Base-by-base conservation (phyloP, 257 asterid genomes). In the Verbascum thapsus region DNA sequence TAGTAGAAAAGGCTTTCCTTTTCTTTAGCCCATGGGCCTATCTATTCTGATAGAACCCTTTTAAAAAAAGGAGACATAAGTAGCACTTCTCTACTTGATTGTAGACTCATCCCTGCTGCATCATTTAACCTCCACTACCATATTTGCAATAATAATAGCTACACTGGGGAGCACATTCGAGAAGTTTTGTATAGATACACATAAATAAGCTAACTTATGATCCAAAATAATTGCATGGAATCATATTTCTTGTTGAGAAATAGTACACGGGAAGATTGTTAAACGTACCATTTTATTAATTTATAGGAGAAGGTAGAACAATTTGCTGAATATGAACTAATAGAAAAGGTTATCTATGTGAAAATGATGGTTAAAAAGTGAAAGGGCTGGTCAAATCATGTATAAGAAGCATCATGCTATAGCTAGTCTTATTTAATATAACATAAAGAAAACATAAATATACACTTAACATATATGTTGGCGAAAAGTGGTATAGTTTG, bases 291-390 rank as follows among this genome's bases (percentile, higher is more conserved):
- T 45, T 45, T 19, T n/a, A 32, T 4, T 19, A 9, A 47, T 30
- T 47, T 23, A 41, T 55, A 9, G 53, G 38, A n/a, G 50, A 64
- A 42, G 32, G 48, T 44, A 8, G 53, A 32, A 17, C 23, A 39
- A 15, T 49, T 34, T 69, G 54, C 64, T 47, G 58, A 52, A 45
- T 44, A 26, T 42, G n/a, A 42, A 52, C 43, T n/a, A 47, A 18
- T 61, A 52, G n/a, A 40, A 37, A 57, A 20, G n/a, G 5, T 12
- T 42, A 8, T 54, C 44, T 32, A 16, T 47, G 63, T 42, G 68
- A 53, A 19, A 55, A 50, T 44, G 20, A 1, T 61, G 57, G 42
- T 62, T 34, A 43, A 44, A 44, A 20, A 41, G 22, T 43, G 3
- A 3, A 9, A 42, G 50, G 40, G 16, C 53, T 32, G 12, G 20